These are phyloP conservation scores for Polysphondylium violaceum DNA, from an alignment of 78 protist genomes.

Conservation along the genomic window DNA sequence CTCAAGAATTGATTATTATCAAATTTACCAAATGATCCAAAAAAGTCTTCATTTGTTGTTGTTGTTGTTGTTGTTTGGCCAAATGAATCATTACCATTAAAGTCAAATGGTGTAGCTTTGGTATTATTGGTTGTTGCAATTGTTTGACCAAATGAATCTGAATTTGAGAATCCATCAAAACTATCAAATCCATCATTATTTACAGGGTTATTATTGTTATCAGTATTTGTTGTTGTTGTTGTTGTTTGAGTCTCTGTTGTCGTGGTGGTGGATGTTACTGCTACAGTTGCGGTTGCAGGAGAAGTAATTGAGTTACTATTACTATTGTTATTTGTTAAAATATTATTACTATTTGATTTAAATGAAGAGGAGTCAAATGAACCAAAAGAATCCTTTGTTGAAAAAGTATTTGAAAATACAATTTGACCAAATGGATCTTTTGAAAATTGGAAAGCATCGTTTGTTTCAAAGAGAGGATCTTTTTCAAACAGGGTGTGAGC, in stretches of 20 bases:
- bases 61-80: constrained; percentile 2
- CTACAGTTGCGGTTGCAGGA: background rate
- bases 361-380: background rate
- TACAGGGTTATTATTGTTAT: background rate
- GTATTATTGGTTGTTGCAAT: constrained; percentile 9
- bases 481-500: constrained; percentile 26
- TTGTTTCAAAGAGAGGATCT: constrained; percentile 25
- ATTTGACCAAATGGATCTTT: constrained; percentile 55
- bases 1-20: background rate
- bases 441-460: constrained; percentile 2
- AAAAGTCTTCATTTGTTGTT: background rate
- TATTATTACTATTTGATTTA: background rate
- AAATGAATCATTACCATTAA: background rate
- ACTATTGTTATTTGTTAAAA: background rate
- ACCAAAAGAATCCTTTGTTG: constrained; percentile 12
- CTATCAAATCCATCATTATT: constrained; percentile 1
- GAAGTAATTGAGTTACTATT: background rate
- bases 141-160: constrained; percentile 31
- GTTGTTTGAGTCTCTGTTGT: background rate
- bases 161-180: background rate
- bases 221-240: background rate
- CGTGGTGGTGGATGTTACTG: background rate
- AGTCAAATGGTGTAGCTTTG: constrained; percentile 14
- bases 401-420: background rate
- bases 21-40: background rate